Base-by-base conservation (phyloP, 176 grass and related monocot species). In the Zizania latifolia region DNA sequence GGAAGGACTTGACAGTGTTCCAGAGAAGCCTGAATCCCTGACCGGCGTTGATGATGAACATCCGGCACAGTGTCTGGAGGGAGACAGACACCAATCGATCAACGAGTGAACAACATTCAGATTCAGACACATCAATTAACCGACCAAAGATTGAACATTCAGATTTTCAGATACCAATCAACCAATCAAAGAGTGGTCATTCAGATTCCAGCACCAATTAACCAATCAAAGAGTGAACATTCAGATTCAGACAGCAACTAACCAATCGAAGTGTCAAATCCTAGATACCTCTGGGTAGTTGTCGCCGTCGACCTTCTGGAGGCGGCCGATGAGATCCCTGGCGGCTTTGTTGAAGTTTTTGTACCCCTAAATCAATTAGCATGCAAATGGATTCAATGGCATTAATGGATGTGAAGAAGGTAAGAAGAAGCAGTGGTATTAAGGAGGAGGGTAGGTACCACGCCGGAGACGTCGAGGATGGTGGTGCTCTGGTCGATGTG, bases 21-120 rank as follows among this genome's bases (percentile, higher is more conserved):
- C 95, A 99, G 51, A 99, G 77, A 3, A 99, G 84, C 60, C 91
- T 99, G 78, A 99, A 99, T 33, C 95, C 95, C 51, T 89, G 84
- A 15, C 91, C 95, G 13, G 95, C 95, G 17, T 99, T 99, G 76
- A 99, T 87, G 79, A 99, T 99, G 81, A 94, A 99, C 95, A 99
- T 99, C 43, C 91, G 95, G 68, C 86, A 99, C 45, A 99, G 69
- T 5, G 95, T 99, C 95, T 97, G 83, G 17, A 51, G 33, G 83
- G 17, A 51, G 33, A 41, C 2, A 51, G 17, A 37, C 48, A 33
- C 76, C 6, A 58, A 1, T 6, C 46, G 7, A 50, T 21, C 46
- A 2, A 2, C 10, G 16, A 50, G 5, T n/a, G 19, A n/a, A 8
- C 46, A n/a, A 8, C 46, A 21, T 50, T 21, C 17, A n/a, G 46